phyloP scores from a whole-genome alignment of 2,329 filamentous ascomycete species.

The Sordariomycetes sp. region DNA sequence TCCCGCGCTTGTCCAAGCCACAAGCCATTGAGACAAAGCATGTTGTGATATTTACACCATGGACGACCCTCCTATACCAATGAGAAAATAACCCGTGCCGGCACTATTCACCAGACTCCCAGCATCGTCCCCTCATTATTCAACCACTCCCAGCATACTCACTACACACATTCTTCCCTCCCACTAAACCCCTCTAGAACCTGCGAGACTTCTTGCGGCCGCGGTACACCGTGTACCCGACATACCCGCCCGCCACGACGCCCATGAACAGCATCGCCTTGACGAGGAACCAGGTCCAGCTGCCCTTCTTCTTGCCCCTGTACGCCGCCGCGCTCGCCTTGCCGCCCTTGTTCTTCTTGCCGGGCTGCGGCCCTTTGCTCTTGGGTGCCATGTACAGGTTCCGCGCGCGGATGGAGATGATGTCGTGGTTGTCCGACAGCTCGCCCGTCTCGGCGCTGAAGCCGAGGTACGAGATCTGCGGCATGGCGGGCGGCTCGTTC shows the following conservation, averaged over 20 bases:
- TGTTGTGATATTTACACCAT: not conserved
- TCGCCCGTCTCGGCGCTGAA: conserved; percentile 89
- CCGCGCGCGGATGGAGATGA: conserved; percentile 72
- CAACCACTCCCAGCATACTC: not conserved
- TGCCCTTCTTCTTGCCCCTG: conserved; percentile 17
- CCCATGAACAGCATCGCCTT: conserved; percentile 70
- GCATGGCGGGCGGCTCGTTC: conserved; percentile 59
- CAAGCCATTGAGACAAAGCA: not conserved
- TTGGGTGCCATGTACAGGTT: conserved; percentile 66
- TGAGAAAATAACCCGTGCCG: not conserved
- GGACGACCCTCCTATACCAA: not conserved
- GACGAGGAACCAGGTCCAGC: conserved; percentile 54
- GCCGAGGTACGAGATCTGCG: conserved; percentile 60
- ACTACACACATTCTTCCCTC: not conserved
- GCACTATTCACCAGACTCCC: not conserved
- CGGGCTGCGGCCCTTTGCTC: conserved; percentile 13
- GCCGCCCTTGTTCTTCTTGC: conserved; percentile 19
- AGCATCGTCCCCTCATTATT: not conserved
- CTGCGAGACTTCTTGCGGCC: conserved; percentile 41
- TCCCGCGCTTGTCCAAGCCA: not conserved
- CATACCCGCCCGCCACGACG: conserved; percentile 61
- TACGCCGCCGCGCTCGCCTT: conserved; percentile 15
- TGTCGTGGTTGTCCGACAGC: conserved; percentile 94
- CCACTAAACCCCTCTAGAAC: conserved; percentile 25
- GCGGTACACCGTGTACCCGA: conserved; percentile 76